Conservation (phyloP, 768 basidiomycete genomes). For the Xerocomus brunneocitrinus region DNA sequence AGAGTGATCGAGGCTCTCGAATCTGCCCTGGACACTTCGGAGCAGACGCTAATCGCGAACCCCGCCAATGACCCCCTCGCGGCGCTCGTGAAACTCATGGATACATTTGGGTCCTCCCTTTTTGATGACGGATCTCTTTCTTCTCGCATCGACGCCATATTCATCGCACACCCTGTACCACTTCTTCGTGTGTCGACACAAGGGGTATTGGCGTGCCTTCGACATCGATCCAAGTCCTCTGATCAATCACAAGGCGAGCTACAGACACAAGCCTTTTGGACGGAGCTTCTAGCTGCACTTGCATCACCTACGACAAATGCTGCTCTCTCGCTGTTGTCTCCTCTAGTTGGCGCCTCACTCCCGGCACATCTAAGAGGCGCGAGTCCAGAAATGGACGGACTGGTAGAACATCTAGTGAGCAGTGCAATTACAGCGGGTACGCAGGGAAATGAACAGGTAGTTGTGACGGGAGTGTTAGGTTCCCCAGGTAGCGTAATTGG, state of each 20-base stretch:
- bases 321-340: constrained; percentile 40
- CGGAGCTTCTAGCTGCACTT: constrained; percentile 39
- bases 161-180: constrained; percentile 34
- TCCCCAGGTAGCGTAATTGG: constrained; percentile 12
- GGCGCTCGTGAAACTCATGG: constrained; percentile 39
- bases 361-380: constrained; percentile 44
- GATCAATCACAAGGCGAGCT: constrained; percentile 5
- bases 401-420: constrained; percentile 29
- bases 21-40: constrained; percentile 5
- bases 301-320: constrained; percentile 28
- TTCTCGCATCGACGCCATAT: constrained; percentile 41
- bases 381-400: constrained; percentile 40
- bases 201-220: constrained; percentile 51
- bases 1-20: constrained; percentile 26
- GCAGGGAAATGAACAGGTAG: neutral
- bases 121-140: constrained; percentile 43
- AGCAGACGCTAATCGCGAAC: neutral
- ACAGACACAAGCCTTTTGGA: constrained; percentile 20
- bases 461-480: constrained; percentile 11
- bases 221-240: constrained; percentile 12
- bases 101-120: constrained; percentile 47
- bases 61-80: constrained; percentile 22
- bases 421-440: neutral
- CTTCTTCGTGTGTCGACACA: constrained; percentile 40
- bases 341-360: constrained; percentile 35